These are phyloP conservation scores for Alternaria rosae DNA, from an alignment of 2,329 filamentous ascomycete species.

Conservation along the genomic window DNA sequence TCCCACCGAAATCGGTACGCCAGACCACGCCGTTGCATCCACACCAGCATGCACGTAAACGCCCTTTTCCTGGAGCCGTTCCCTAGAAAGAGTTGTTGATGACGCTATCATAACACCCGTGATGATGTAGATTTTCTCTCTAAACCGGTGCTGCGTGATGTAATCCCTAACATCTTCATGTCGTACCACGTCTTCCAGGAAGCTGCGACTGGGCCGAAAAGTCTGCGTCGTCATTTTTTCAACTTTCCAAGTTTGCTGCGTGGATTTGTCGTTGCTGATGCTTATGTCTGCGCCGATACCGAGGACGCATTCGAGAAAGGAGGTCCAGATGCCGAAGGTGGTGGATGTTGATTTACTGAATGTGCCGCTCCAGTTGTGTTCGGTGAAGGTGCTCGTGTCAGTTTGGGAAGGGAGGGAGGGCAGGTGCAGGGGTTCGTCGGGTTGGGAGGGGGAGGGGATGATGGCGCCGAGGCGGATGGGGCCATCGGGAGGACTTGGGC, in stretches of 20 bases:
- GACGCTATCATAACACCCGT: conserved; percentile 17
- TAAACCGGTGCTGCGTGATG: conserved; percentile 1
- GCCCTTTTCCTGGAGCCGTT: not conserved
- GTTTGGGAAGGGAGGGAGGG: not conserved
- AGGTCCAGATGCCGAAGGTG: conserved; percentile 17
- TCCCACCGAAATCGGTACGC: conserved; percentile 13
- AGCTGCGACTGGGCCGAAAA: not conserved
- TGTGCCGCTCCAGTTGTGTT: conserved; percentile 2
- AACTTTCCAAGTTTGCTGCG: not conserved
- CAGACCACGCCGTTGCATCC: conserved; percentile 11
- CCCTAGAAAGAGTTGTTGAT: not conserved
- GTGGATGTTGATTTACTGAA: not conserved
- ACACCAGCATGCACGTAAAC: conserved; percentile 7
- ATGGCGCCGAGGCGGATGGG: conserved; percentile 16
- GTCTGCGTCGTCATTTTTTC: not conserved
- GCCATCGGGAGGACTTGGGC: not conserved
- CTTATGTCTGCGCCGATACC: conserved; percentile 8
- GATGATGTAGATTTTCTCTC: conserved; percentile 14
- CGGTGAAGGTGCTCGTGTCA: not conserved
- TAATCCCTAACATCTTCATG: conserved; percentile 1
- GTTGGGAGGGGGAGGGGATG: conserved; percentile 7
- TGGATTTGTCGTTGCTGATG: not conserved
- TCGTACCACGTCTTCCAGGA: not conserved
- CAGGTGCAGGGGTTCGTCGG: conserved; percentile 10
- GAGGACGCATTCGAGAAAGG: conserved; percentile 13